phyloP scores from a whole-genome alignment of 2,329 filamentous ascomycete species.

The Beauveria pseudobassiana region DNA sequence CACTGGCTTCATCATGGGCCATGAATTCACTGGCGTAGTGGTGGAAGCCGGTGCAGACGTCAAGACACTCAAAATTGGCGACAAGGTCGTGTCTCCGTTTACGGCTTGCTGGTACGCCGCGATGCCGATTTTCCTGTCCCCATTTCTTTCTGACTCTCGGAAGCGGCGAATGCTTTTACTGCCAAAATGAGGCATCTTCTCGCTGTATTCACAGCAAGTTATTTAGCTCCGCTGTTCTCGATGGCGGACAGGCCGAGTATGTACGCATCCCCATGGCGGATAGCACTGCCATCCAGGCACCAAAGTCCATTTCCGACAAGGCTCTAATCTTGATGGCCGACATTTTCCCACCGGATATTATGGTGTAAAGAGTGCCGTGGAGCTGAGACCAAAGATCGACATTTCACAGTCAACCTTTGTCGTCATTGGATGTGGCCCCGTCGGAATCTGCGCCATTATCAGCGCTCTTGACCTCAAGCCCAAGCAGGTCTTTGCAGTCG shows the following conservation, averaged over 20 bases:
- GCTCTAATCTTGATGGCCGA: conserved; percentile 83
- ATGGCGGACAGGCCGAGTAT: conserved; percentile 77
- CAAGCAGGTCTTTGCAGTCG: conserved; percentile 69
- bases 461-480: conserved; percentile 70
- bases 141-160: conserved; percentile 1
- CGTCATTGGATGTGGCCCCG: conserved; percentile 76
- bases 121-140: neutral
- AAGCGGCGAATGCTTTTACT: conserved; percentile 71
- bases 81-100: conserved; percentile 76
- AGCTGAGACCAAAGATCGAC: conserved; percentile 38
- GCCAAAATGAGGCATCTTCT: conserved; percentile 66
- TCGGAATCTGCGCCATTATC: conserved; percentile 77
- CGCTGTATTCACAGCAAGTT: conserved; percentile 64
- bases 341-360: conserved; percentile 84
- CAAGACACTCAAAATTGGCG: conserved; percentile 61
- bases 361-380: conserved; percentile 71
- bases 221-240: conserved; percentile 61
- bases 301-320: conserved; percentile 60
- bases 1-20: conserved; percentile 63
- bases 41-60: conserved; percentile 61
- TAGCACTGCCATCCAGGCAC: conserved; percentile 66
- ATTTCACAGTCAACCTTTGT: conserved; percentile 59
- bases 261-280: conserved; percentile 77
- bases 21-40: conserved; percentile 79
- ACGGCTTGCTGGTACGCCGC: conserved; percentile 65